phyloP scores from a whole-genome alignment of 2,329 filamentous ascomycete genomes.

The Fusarium begoniae region DNA sequence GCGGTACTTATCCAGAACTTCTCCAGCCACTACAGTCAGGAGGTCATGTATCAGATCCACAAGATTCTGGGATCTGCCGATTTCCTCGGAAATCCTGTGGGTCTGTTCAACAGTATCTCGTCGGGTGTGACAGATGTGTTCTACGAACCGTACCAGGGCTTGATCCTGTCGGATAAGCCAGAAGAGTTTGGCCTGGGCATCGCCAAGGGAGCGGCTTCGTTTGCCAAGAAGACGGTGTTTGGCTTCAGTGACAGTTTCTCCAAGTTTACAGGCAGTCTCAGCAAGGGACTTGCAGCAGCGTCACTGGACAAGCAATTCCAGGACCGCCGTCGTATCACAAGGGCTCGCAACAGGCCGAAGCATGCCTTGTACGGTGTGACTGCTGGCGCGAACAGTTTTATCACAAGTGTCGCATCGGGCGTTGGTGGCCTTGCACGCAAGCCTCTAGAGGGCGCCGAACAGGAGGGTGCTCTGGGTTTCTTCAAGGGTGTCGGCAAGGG shows the following conservation, averaged over 20 bases:
- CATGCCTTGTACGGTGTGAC: conserved; percentile 97
- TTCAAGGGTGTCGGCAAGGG: conserved; percentile 98
- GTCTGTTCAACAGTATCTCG: conserved; percentile 97
- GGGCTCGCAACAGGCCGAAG: conserved; percentile 92
- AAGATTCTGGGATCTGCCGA: conserved; percentile 97
- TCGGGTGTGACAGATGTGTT: conserved; percentile 98
- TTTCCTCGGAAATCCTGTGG: conserved; percentile 96
- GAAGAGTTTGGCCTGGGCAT: conserved; percentile 96
- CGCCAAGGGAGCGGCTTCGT: conserved; percentile 94
- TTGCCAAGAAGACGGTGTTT: conserved; percentile 98
- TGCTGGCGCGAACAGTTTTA: conserved; percentile 92
- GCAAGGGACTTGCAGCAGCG: conserved; percentile 93
- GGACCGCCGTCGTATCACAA: conserved; percentile 91
- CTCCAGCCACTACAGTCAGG: conserved; percentile 94
- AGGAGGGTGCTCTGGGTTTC: conserved; percentile 92
- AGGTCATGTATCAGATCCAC: conserved; percentile 94
- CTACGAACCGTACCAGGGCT: conserved; percentile 97
- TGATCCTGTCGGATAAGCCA: conserved; percentile 94
- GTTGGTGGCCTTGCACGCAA: conserved; percentile 94
- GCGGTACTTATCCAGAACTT: conserved; percentile 86
- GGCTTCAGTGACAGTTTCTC: conserved; percentile 97
- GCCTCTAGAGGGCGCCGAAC: conserved; percentile 93
- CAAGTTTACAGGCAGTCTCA: conserved; percentile 96
- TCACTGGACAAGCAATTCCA: conserved; percentile 99
- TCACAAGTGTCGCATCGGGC: conserved; percentile 90